A percentile compares a stretch with the other conserved stretches of the same genome.
Evolutionary conservation across 768 basidiomycete species (phyloP).

Genomic region (Tubosaeta brunneosetosa): DNA sequence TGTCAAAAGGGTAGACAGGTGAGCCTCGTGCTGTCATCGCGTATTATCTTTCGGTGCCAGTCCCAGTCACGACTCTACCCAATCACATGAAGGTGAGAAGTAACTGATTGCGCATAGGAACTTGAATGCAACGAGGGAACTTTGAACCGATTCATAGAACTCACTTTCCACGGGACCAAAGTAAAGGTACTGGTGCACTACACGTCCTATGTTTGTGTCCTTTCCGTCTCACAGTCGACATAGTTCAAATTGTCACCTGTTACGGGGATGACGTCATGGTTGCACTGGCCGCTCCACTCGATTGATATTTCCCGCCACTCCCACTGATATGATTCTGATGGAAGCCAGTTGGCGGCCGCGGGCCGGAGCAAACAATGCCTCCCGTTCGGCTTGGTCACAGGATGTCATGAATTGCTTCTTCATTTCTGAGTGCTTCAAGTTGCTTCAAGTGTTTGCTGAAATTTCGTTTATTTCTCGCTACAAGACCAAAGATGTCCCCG

Average conservation of each 20-base stretch:
- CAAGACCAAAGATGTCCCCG: background rate
- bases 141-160: no score
- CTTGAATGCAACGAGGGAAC: no score
- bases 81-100: no score
- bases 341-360: conserved; percentile 17
- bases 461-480: background rate
- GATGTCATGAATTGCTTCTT: background rate
- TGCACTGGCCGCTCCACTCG: conserved; percentile 6
- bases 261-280: conserved; percentile 11
- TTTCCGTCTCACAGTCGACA: conserved; percentile 29
- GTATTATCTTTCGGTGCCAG: background rate
- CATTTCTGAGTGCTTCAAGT: background rate
- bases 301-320: background rate
- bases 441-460: background rate
- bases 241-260: background rate
- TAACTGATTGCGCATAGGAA: no score
- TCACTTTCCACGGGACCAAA: no score
- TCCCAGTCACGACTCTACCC: no score
- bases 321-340: background rate
- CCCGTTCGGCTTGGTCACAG: background rate
- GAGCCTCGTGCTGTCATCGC: background rate
- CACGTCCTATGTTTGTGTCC: background rate
- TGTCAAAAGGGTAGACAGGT: background rate
- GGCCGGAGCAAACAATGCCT: background rate
- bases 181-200: no score